Base-by-base conservation (phyloP, 331 rosid species). In the Saraca asoca region DNA sequence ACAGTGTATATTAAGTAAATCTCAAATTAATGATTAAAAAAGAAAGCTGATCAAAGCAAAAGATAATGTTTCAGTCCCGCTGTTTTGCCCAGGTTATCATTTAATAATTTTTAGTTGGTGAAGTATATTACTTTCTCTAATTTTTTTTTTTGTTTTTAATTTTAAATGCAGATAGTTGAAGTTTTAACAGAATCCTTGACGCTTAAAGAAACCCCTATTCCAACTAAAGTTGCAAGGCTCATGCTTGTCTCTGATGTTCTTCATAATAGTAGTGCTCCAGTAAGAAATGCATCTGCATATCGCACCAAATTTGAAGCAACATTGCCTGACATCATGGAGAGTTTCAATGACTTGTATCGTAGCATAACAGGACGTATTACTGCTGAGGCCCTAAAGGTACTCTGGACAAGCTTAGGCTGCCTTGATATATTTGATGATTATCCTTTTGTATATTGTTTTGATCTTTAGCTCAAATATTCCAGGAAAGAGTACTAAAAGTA, bases 211-310 rank as follows among this genome's bases (percentile, higher is more conserved):
- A 94, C 99, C 51, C 97, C 88, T 41, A 94, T 94, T 78, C 96
- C 99, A 19, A 90, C 97, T 70, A 94, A 94, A 90, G 95, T 90
- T 77, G 99, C 99, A 63, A 88, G 99, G 80, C 92, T 94, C 52
- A 94, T 94, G 99, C 99, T 94, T 34, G 99, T 94, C 70, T 90
- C 99, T 73, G 99, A 94, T 80, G 79, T 94, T 63, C 99, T 94
- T 81, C 99, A 94, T 76, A 94, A 94, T 74, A 94, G 99, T 80
- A 94, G 97, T 71, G 99, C 99, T 77, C 99, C 99, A 31, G 99
- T 94, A 55, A 90, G 95, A 82, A 94, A 94, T 88, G 99, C 99
- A 33, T 94, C 99, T 73, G 97, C 99, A 24, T 94, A 94, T 82
- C 97, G 99, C 66, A 94, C 99, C 49, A 94, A 86, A 77, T 94